Percentiles rank a stretch among this genome's conserved stretches.
These are phyloP conservation scores for Blastobotrys chiropterorum DNA, from an alignment of 805 yeast genomes.

Conservation along the genomic window DNA sequence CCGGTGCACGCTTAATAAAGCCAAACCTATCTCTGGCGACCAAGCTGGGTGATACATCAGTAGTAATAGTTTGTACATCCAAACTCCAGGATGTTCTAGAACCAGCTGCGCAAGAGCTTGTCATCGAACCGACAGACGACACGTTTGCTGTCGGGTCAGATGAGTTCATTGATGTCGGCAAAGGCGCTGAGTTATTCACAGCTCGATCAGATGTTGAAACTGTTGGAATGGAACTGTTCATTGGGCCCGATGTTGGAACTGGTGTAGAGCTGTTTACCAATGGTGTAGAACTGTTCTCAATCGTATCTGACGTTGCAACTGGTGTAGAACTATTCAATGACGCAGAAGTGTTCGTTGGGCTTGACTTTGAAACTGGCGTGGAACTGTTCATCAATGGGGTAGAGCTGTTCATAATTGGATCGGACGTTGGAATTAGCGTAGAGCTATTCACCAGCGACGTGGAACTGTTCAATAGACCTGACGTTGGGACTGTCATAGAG, in stretches of 20 bases:
- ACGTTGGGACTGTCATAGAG: background rate
- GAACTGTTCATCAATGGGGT: background rate
- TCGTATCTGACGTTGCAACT: no score
- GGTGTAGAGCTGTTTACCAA: background rate
- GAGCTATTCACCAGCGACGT: background rate
- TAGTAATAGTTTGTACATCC: background rate
- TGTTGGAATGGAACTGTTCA: background rate
- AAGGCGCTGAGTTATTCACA: background rate
- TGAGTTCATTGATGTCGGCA: background rate
- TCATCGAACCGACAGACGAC: background rate
- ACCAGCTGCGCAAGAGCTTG: background rate
- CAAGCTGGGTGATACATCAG: background rate
- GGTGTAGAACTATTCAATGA: background rate
- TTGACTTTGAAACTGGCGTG: background rate
- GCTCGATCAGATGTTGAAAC: background rate
- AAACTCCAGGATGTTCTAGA: background rate
- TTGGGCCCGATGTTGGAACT: background rate
- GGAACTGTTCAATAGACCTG: background rate
- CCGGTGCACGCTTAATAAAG: background rate
- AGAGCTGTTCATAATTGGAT: background rate
- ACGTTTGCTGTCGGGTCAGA: background rate
- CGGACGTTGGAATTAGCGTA: background rate
- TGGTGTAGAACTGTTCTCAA: conserved; percentile 1
- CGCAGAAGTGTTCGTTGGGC: background rate
- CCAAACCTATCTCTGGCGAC: background rate